Percentiles rank a stretch among this genome's conserved stretches.
These are phyloP conservation scores for Tuber magnatum DNA, from an alignment of 495 filamentous ascomycete species.

Conservation along the genomic window DNA sequence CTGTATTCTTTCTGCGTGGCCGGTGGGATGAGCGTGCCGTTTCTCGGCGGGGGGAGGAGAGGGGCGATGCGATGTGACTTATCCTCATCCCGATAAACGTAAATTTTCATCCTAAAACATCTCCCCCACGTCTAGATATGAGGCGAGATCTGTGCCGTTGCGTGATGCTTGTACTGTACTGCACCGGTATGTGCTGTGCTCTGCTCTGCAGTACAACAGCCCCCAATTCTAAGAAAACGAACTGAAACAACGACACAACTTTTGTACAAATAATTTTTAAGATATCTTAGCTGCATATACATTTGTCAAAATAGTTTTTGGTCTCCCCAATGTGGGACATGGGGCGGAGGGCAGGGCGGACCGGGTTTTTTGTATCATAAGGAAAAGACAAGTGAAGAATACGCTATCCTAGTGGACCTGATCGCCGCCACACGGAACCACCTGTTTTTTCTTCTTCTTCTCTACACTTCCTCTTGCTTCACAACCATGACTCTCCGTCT, in stretches of 20 bases:
- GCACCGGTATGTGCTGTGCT: neutral
- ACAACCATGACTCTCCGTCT: conserved; percentile 47
- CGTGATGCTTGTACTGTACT: neutral
- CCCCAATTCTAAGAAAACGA: neutral
- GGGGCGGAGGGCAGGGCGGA: neutral
- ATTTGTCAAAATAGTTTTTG: neutral
- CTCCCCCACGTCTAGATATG: conserved; percentile 27
- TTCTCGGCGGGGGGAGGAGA: conserved; percentile 14
- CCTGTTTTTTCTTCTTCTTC: neutral
- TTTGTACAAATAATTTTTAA: neutral
- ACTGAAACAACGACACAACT: neutral
- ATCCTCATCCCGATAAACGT: conserved; percentile 24
- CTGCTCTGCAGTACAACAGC: neutral
- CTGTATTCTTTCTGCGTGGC: conserved; percentile 15
- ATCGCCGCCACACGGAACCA: neutral
- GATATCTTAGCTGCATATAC: neutral
- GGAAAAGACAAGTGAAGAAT: neutral
- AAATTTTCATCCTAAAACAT: conserved; percentile 30
- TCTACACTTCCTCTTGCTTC: conserved; percentile 29
- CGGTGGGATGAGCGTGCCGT: conserved; percentile 18
- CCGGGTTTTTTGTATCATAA: neutral
- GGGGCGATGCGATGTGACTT: conserved; percentile 11
- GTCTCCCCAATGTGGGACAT: neutral
- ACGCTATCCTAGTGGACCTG: neutral
- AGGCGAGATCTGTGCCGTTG: conserved; percentile 15